A percentile compares a stretch with the other conserved stretches of the same genome.
phyloP scores from a whole-genome alignment of 106 monocot species.

The Cymbidium sinense region DNA sequence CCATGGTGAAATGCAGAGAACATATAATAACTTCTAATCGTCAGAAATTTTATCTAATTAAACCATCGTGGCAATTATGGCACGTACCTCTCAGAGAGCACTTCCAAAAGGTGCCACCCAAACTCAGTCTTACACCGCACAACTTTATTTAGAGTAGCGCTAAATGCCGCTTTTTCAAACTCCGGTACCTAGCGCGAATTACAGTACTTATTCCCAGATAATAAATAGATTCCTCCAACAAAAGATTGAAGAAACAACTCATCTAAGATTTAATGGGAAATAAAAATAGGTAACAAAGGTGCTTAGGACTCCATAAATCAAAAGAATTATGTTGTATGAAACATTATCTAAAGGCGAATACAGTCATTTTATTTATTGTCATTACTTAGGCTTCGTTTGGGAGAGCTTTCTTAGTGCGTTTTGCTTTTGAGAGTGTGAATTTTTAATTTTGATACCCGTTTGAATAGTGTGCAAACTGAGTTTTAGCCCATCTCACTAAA shows the following conservation, averaged over 20 bases:
- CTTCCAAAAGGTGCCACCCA: conserved; percentile 96
- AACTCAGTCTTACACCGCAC: conserved; percentile 88
- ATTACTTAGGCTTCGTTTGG: too few relatives aligned
- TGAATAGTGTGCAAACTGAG: too few relatives aligned
- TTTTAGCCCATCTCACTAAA: too few relatives aligned
- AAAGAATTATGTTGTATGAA: background rate
- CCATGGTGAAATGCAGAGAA: conserved; percentile 6
- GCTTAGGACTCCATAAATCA: background rate
- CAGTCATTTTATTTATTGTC: too few relatives aligned
- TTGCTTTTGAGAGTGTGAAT: too few relatives aligned
- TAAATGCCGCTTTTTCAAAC: conserved; percentile 93
- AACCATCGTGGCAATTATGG: background rate
- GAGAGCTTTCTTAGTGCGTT: too few relatives aligned
- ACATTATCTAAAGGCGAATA: background rate
- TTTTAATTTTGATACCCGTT: too few relatives aligned
- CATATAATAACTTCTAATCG: background rate
- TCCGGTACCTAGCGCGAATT: conserved; percentile 60
- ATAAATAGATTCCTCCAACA: background rate
- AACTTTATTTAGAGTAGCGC: conserved; percentile 86
- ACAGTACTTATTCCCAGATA: background rate
- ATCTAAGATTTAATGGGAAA: background rate
- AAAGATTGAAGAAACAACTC: conserved; percentile 2
- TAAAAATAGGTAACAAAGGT: background rate
- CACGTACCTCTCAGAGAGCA: conserved; percentile 82
- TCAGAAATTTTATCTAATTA: background rate